Percentiles rank a stretch among this genome's conserved stretches.
These are phyloP conservation scores for Colletotrichum sp. DNA, from an alignment of 2,329 filamentous ascomycete genomes.

Conservation along the genomic window DNA sequence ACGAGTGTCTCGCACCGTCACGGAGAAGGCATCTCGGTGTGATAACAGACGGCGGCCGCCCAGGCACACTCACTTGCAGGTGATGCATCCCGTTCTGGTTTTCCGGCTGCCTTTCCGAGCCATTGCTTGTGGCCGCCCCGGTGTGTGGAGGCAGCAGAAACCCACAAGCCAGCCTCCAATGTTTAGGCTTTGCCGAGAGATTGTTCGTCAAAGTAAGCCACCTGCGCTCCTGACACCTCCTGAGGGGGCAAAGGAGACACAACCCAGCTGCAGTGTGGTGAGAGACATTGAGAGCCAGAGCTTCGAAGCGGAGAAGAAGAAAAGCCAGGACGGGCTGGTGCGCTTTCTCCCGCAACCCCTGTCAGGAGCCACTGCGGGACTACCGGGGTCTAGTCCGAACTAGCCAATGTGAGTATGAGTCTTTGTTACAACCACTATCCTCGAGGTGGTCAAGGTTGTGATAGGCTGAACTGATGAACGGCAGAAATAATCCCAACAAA, in stretches of 20 bases:
- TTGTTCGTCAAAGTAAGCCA: neutral
- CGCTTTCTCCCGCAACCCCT: neutral
- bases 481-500: neutral
- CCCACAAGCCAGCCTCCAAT: neutral
- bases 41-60: neutral
- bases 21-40: neutral
- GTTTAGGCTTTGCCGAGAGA: neutral
- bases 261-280: neutral
- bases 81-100: conserved; percentile 55
- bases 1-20: neutral
- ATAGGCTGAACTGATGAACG: neutral
- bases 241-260: neutral
- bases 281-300: neutral
- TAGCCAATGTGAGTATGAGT: neutral
- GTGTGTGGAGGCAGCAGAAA: neutral
- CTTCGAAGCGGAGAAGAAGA: neutral
- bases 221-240: neutral
- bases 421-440: neutral
- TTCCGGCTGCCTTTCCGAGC: conserved; percentile 46
- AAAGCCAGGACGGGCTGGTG: neutral
- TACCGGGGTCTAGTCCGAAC: neutral
- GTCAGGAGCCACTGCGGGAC: neutral
- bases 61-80: conserved; percentile 54
- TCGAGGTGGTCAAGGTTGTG: neutral
- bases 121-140: neutral